Percentiles rank a stretch among this genome's conserved stretches.
Evolutionary conservation across 192 early-diverging fungal species (phyloP).

Genomic region (Gonapodya prolifera): DNA sequence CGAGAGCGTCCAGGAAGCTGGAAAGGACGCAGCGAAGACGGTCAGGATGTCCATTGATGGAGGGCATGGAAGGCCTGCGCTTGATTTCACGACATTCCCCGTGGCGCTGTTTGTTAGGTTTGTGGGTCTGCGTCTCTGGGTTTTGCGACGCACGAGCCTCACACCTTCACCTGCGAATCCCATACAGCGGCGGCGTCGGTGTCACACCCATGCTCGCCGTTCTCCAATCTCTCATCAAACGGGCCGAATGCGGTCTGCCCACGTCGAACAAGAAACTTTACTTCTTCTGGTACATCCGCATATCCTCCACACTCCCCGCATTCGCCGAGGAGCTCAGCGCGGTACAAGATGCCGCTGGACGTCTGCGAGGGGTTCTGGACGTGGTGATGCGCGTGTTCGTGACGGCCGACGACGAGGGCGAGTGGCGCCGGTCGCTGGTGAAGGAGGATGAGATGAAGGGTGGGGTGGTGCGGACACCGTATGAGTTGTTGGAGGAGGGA

Average conservation of each 20-base stretch:
- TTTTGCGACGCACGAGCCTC: no score
- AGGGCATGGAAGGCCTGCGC: not conserved
- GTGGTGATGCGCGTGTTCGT: not conserved
- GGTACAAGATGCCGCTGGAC: not conserved
- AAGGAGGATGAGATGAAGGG: not conserved
- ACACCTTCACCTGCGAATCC: not conserved
- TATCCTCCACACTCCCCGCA: not conserved
- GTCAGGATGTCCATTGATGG: not conserved
- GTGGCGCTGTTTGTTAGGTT: no score
- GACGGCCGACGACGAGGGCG: not conserved
- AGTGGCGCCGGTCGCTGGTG: not conserved
- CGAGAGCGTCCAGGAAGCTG: not conserved
- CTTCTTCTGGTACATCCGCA: not conserved
- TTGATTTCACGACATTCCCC: no score
- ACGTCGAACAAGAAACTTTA: not conserved
- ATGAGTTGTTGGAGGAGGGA: no score
- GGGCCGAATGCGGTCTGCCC: not conserved
- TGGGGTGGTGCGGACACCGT: no score
- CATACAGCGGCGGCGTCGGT: not conserved
- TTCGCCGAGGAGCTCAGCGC: not conserved
- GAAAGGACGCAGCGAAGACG: not conserved
- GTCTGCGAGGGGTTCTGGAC: not conserved
- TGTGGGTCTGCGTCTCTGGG: no score
- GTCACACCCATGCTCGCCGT: not conserved
- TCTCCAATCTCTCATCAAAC: not conserved